phyloP scores from a whole-genome alignment of 306 rosid genomes.

The Pterocarpus santalinus region DNA sequence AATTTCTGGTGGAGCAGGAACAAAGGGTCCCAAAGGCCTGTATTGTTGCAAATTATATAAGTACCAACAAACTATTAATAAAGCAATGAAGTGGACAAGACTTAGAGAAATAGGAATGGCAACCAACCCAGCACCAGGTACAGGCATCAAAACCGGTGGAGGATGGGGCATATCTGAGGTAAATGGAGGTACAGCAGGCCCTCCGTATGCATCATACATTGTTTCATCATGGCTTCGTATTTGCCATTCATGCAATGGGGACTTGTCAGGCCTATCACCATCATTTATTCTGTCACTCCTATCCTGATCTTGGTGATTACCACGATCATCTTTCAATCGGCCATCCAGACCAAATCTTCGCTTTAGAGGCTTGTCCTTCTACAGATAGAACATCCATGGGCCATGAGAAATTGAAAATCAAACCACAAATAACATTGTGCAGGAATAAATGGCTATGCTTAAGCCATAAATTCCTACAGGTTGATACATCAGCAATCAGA shows the following conservation, averaged over 20 bases:
- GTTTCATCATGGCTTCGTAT: conserved; percentile 85
- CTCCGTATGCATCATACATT: conserved; percentile 81
- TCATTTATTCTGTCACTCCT: conserved; percentile 65
- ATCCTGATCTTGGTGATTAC: conserved; percentile 80
- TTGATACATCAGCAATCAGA: conserved; percentile 9
- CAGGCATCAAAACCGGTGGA: conserved; percentile 98
- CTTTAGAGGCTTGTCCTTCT: conserved; percentile 84
- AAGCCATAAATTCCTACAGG: conserved; percentile 12
- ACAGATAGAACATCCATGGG: conserved; percentile 37
- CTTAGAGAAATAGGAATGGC: conserved; percentile 1
- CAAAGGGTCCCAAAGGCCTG: conserved; percentile 99
- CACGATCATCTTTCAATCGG: conserved; percentile 91
- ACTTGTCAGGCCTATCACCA: conserved; percentile 77
- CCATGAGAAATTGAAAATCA: conserved; percentile 32
- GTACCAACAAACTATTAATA: conserved; percentile 3
- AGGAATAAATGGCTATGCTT: conserved; percentile 10
- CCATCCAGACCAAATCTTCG: conserved; percentile 76
- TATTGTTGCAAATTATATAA: conserved; percentile 43
- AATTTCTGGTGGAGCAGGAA: conserved; percentile 99
- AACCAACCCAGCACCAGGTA: conserved; percentile 97
- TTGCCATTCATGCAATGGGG: conserved; percentile 71
- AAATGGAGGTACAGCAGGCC: conserved; percentile 77
- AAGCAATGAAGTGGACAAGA: conserved; percentile 12
- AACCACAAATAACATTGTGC: conserved; percentile 19
- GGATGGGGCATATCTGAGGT: conserved; percentile 83